Conservation (phyloP, 106 monocot genomes). For the Platanthera zijinensis region DNA sequence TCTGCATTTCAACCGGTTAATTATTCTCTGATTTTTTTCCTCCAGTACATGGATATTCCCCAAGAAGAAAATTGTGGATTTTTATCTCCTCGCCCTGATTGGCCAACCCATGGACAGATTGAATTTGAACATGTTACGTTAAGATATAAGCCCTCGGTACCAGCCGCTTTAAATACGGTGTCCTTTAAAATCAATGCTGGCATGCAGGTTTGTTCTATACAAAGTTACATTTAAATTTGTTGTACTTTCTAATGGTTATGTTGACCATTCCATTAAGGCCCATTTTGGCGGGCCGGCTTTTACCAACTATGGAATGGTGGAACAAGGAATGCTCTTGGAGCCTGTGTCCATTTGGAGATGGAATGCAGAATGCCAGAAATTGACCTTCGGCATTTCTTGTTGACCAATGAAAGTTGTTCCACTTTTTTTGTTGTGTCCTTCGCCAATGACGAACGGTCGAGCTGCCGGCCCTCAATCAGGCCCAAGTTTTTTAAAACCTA, state of each 20-base stretch:
- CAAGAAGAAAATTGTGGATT: constrained; percentile 71
- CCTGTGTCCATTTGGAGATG: no score
- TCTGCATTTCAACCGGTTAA: not conserved
- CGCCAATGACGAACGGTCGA: no score
- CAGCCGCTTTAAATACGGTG: constrained; percentile 63
- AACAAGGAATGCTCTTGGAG: no score
- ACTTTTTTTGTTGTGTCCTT: no score
- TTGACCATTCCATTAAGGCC: not conserved
- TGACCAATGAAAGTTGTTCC: no score
- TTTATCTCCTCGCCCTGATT: constrained; percentile 32
- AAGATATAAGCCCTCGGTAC: constrained; percentile 55
- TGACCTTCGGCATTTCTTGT: no score
- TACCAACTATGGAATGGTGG: no score
- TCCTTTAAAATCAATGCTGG: constrained; percentile 74
- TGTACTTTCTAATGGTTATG: not conserved
- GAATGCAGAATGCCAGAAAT: no score
- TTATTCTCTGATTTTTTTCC: not conserved
- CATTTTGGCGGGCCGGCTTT: no score
- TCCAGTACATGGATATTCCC: constrained; percentile 84
- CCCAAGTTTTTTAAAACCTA: not conserved
- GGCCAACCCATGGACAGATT: constrained; percentile 77
- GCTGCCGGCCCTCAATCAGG: no score
- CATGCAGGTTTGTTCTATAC: constrained; percentile 47
- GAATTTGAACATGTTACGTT: constrained; percentile 79
- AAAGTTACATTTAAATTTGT: not conserved